Conservation (phyloP, 352 stramenopile species). For the Phytopythium delawarense region DNA sequence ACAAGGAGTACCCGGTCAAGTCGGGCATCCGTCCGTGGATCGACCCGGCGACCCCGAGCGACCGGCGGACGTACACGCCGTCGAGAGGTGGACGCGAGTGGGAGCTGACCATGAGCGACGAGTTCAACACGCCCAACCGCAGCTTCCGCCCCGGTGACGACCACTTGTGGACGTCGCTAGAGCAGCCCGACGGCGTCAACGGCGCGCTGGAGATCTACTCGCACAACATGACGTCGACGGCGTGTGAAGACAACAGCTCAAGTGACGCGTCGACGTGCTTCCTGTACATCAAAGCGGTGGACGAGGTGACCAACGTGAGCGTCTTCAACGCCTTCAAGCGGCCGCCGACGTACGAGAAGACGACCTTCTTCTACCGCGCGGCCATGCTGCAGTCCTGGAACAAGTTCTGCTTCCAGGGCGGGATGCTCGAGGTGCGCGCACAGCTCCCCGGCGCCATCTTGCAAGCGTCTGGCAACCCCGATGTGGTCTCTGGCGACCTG, state of each 20-base stretch:
- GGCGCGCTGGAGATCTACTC: constrained; percentile 90
- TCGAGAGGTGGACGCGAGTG: constrained; percentile 42
- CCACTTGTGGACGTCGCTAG: constrained; percentile 91
- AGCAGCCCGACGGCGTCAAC: constrained; percentile 92
- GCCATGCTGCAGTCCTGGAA: constrained; percentile 93
- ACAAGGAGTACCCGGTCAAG: constrained; percentile 25
- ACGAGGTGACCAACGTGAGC: constrained; percentile 32
- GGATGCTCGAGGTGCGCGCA: constrained; percentile 89
- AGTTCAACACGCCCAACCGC: constrained; percentile 89
- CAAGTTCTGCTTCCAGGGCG: constrained; percentile 94
- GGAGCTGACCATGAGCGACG: constrained; percentile 91
- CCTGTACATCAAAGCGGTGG: constrained; percentile 34
- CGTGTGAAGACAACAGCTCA: constrained; percentile 19
- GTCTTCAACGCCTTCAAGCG: constrained; percentile 61
- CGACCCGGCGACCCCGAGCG: constrained; percentile 47
- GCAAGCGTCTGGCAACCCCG: constrained; percentile 39
- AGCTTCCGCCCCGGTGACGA: constrained; percentile 90
- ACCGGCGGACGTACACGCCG: constrained; percentile 28
- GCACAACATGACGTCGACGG: constrained; percentile 63
- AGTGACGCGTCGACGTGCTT: constrained; percentile 38
- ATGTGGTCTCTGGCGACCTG: constrained; percentile 39
- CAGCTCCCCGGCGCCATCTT: constrained; percentile 77
- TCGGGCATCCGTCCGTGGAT: constrained; percentile 43
- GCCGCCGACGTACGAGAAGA: constrained; percentile 40
- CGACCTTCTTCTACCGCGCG: constrained; percentile 45